Evolutionary conservation across 768 basidiomycete species (phyloP).

Genomic region (Boletus huronensis): DNA sequence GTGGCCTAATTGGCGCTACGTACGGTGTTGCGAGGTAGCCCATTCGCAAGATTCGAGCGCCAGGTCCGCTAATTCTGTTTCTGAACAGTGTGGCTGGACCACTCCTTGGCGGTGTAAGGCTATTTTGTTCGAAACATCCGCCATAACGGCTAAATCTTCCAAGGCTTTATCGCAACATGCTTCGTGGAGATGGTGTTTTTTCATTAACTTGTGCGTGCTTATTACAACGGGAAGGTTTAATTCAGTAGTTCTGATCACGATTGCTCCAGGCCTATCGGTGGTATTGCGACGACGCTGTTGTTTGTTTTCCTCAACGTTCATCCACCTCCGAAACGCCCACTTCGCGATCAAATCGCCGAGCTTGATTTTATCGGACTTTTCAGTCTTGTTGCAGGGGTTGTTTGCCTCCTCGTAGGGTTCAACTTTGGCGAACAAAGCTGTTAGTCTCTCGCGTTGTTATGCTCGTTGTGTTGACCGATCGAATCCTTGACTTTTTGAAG

Average conservation of each 20-base stretch:
- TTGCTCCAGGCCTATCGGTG: conserved; percentile 60
- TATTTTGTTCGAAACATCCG: background rate
- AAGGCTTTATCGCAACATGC: conserved; percentile 70
- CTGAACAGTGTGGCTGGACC: conserved; percentile 62
- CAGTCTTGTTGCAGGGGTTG: conserved; percentile 58
- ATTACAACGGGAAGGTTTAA: background rate
- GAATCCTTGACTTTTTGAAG: conserved; percentile 27
- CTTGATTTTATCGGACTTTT: conserved; percentile 71
- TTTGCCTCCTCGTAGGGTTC: conserved; percentile 69
- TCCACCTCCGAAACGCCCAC: conserved; percentile 56
- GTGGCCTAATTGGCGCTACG: conserved; percentile 71
- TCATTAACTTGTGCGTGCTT: conserved; percentile 59
- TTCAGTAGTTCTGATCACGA: background rate
- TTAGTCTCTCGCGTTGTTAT: conserved; percentile 31
- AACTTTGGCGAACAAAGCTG: conserved; percentile 65
- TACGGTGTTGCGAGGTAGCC: conserved; percentile 63
- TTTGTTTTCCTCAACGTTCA: conserved; percentile 76
- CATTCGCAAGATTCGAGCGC: background rate
- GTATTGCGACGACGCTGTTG: conserved; percentile 52
- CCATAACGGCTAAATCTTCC: background rate
- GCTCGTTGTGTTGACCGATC: background rate
- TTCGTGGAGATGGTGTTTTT: conserved; percentile 82
- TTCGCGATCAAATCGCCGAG: conserved; percentile 53
- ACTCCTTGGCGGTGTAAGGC: conserved; percentile 73
- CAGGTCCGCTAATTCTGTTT: background rate